These are phyloP conservation scores for Calonectria naviculata DNA, from an alignment of 2,329 filamentous ascomycete species.

Conservation along the genomic window DNA sequence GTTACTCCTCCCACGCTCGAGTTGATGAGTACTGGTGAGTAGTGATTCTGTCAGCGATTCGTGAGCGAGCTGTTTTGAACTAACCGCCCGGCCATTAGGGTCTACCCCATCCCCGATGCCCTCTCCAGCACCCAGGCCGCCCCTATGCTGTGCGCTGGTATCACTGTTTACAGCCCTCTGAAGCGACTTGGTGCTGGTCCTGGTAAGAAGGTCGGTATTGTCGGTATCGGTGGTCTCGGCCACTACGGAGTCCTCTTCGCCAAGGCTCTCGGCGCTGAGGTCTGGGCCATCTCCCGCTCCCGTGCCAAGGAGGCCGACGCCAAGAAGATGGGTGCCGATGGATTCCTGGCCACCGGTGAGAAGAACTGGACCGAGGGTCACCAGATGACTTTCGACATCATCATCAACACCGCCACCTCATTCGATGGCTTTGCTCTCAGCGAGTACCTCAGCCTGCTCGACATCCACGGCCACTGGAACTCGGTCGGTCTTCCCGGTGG, in stretches of 20 bases:
- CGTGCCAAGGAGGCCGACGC: conserved; percentile 71
- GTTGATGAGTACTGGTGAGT: conserved; percentile 57
- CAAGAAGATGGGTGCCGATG: conserved; percentile 68
- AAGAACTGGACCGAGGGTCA: conserved; percentile 68
- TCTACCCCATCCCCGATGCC: conserved; percentile 80
- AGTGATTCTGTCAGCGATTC: conserved; percentile 14
- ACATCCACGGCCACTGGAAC: conserved; percentile 85
- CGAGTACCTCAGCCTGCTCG: conserved; percentile 82
- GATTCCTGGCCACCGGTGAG: conserved; percentile 68
- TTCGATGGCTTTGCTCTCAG: conserved; percentile 75
- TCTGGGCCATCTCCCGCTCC: conserved; percentile 70
- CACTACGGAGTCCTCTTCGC: conserved; percentile 79
- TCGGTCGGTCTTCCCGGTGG: conserved; percentile 85
- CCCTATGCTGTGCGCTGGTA: conserved; percentile 86
- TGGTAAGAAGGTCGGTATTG: conserved; percentile 82
- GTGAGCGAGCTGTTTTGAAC: conserved; percentile 8
- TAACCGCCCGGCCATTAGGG: conserved; percentile 49
- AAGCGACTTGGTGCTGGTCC: conserved; percentile 80
- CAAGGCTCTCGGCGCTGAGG: conserved; percentile 73
- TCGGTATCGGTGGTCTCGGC: conserved; percentile 78
- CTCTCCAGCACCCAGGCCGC: conserved; percentile 73
- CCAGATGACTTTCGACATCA: conserved; percentile 77
- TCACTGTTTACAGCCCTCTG: conserved; percentile 83
- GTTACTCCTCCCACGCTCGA: conserved; percentile 53
- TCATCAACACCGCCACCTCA: conserved; percentile 79